Evolutionary conservation across 495 filamentous ascomycete genomes (phyloP), one percentile per base, ranked within the genome.

Genomic region (Umbilicaria muhlenbergii): DNA sequence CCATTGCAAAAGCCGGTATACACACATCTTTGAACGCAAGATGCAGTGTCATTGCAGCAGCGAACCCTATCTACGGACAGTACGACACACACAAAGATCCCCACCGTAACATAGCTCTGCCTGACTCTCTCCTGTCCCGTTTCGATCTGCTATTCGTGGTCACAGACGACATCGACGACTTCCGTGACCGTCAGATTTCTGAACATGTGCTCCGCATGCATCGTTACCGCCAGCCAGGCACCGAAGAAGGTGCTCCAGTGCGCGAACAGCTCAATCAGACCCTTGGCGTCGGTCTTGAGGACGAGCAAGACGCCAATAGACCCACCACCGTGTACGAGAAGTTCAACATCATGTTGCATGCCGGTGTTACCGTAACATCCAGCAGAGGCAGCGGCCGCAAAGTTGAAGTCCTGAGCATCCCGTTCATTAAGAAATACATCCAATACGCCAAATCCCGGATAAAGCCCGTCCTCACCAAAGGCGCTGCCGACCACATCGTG

Each of bases 341-440:
- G 60, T 96, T 80, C 68, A 88, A 99, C 57, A 70, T 81, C 41
- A 91, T 95, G 84, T 71, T 99, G 17, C 91, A 99, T 56, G 83
- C 86, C 11, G 91, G 91, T 45, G 85, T 99, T 41, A 83, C 78
- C 24, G 63, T 83, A 32, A 79, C 77, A 10, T 72, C 73, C 21
- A 80, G 86, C 19, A 81, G 81, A 15, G 66, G 65, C 36, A 56
- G 73, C 8, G 74, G 73, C 54, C 83, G 85, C 62, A 79, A 81
- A 46, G 71, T 80, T 32, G 87, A 95, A 58, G 85, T 99, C n/a
- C 69, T 96, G 44, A 91, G 83, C 62, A 94, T 99, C 45, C 87
- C 89, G 1, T 99, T 99, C 66, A 87, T 99, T 64, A 96, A 96
- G 70, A 99, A 99, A 63, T 99, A 95, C 60, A 87, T 99, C 46